A percentile compares a stretch with the other conserved stretches of the same genome.
Evolutionary conservation across 2,329 filamentous ascomycete genomes (phyloP).

Genomic region (Phialocephala subalpina): DNA sequence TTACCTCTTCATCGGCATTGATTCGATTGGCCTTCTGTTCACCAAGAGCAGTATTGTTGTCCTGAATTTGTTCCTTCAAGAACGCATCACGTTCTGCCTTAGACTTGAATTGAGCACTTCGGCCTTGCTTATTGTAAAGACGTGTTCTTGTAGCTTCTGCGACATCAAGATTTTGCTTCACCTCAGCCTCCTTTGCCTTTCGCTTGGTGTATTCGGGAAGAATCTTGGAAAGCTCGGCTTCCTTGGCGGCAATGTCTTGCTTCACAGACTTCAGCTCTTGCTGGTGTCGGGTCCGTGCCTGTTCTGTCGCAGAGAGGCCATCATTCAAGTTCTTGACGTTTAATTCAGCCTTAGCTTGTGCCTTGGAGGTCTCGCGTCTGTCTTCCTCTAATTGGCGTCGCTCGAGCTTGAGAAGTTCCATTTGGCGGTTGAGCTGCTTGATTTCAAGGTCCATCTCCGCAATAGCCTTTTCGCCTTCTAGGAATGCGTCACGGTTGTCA

Average conservation of each 20-base stretch:
- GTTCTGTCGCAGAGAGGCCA: slow-evolving; percentile 79
- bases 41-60: slow-evolving; percentile 78
- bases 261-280: slow-evolving; percentile 76
- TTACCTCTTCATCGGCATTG: slow-evolving; percentile 85
- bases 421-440: slow-evolving; percentile 78
- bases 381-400: slow-evolving; percentile 90
- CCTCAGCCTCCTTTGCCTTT: slow-evolving; percentile 74
- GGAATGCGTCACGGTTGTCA: slow-evolving; percentile 78
- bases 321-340: slow-evolving; percentile 84
- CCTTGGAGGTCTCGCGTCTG: slow-evolving; percentile 80
- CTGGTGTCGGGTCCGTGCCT: slow-evolving; percentile 75
- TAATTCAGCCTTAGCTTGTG: slow-evolving; percentile 85
- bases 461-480: slow-evolving; percentile 81
- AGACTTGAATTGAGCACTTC: slow-evolving; percentile 85
- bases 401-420: slow-evolving; percentile 86
- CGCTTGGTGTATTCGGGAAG: slow-evolving; percentile 78
- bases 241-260: slow-evolving; percentile 76
- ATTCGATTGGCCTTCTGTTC: slow-evolving; percentile 85
- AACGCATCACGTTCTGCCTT: slow-evolving; percentile 89
- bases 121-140: slow-evolving; percentile 90
- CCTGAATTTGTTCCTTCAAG: slow-evolving; percentile 81
- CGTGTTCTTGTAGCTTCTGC: slow-evolving; percentile 79
- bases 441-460: slow-evolving; percentile 80
- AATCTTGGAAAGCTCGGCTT: slow-evolving; percentile 78
- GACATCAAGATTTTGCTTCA: slow-evolving; percentile 76